A percentile compares a stretch with the other conserved stretches of the same genome.
Conservation (phyloP, 257 asterid species). For the Datura wrightii region DNA sequence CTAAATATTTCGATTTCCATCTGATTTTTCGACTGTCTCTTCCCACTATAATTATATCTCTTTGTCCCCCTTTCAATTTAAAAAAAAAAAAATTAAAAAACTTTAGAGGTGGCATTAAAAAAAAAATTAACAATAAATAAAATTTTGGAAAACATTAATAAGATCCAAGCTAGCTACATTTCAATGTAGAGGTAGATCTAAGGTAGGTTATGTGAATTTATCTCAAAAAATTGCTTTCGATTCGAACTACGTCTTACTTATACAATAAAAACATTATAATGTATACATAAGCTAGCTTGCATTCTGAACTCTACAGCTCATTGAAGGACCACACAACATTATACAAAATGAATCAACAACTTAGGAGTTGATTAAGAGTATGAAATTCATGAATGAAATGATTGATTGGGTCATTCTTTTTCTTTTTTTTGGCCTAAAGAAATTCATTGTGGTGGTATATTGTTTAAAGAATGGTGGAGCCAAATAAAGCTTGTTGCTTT, state of each 20-base stretch:
- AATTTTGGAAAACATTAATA: background rate
- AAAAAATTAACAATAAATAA: background rate
- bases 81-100: too few species aligned
- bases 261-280: background rate
- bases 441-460: background rate
- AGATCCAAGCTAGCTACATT: background rate
- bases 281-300: too few species aligned
- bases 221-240: background rate
- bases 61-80: too few species aligned
- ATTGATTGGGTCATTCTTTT: constrained; percentile 21
- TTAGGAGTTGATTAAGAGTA: background rate
- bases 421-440: background rate
- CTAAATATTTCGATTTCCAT: background rate
- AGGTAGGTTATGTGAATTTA: too few species aligned
- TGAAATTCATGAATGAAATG: constrained; percentile 25
- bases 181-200: background rate
- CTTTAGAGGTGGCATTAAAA: background rate
- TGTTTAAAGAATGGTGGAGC: background rate
- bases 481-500: constrained; percentile 16
- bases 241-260: background rate
- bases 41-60: too few species aligned
- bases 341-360: background rate
- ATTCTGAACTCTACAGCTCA: background rate
- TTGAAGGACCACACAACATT: background rate
- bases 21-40: too few species aligned